phyloP scores from a whole-genome alignment of 345 rosid genomes.

The Pelargonium nanum region DNA sequence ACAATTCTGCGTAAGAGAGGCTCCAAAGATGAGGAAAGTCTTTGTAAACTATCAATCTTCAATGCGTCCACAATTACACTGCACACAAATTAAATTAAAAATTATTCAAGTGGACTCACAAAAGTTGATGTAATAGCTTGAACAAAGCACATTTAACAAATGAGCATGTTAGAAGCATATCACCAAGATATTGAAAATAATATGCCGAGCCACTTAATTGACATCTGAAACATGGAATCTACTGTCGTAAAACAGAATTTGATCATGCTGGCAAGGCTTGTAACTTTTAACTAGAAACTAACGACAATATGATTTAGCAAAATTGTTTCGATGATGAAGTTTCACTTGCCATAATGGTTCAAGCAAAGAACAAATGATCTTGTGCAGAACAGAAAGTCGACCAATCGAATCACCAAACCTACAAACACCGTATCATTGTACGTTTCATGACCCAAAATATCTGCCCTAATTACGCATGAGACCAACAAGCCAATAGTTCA shows the following conservation, averaged over 20 bases:
- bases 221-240: not conserved
- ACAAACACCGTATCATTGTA: too few species aligned
- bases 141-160: not conserved
- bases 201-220: too few species aligned
- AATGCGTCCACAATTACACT: slow-evolving; percentile 92
- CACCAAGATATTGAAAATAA: slow-evolving; percentile 1
- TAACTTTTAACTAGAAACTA: too few species aligned
- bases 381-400: too few species aligned
- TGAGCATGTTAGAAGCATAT: not conserved
- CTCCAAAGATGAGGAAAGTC: slow-evolving; percentile 88
- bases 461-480: too few species aligned
- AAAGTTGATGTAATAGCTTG: not conserved
- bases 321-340: too few species aligned
- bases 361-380: too few species aligned
- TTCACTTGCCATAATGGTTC: too few species aligned
- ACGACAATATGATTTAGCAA: too few species aligned
- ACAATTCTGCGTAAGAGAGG: slow-evolving; percentile 89
- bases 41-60: slow-evolving; percentile 87
- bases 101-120: not conserved
- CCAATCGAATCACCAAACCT: too few species aligned
- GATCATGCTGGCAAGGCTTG: too few species aligned
- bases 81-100: slow-evolving; percentile 19
- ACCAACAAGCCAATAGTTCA: not conserved
- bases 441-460: too few species aligned
- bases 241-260: not conserved